A percentile compares a stretch with the other conserved stretches of the same genome.
phyloP scores from a whole-genome alignment of 2,329 filamentous ascomycete genomes.

The Sordariomycetes sp. region DNA sequence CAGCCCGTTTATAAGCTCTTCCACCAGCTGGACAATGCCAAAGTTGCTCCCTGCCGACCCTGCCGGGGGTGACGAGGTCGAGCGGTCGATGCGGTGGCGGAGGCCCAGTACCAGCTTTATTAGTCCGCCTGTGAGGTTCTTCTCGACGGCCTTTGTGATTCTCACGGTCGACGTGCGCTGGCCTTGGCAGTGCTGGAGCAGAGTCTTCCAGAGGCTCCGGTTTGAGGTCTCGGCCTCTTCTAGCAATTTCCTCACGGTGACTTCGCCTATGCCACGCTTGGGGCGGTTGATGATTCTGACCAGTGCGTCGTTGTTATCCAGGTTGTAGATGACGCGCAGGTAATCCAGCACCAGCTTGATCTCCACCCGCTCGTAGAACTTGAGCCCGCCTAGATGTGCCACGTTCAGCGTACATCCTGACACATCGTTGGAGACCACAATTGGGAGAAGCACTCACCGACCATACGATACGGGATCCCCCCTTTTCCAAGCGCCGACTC shows the following conservation, averaged over 20 bases:
- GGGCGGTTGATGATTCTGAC: slow-evolving; percentile 77
- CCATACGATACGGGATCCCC: slow-evolving; percentile 83
- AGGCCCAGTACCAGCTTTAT: slow-evolving; percentile 25
- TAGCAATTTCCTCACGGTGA: slow-evolving; percentile 59
- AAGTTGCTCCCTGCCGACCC: slow-evolving; percentile 6
- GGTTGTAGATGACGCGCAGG: slow-evolving; percentile 70
- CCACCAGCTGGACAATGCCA: slow-evolving; percentile 33
- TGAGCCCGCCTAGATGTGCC: slow-evolving; percentile 40
- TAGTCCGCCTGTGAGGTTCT: slow-evolving; percentile 36
- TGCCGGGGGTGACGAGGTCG: slow-evolving; percentile 11
- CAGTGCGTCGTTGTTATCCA: slow-evolving; percentile 76
- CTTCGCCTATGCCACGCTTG: slow-evolving; percentile 66
- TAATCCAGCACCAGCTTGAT: slow-evolving; percentile 84
- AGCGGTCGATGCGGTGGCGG: slow-evolving; percentile 14
- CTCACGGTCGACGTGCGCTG: slow-evolving; percentile 31
- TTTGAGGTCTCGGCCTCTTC: slow-evolving; percentile 62
- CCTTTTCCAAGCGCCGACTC: slow-evolving; percentile 69
- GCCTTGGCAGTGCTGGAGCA: slow-evolving; percentile 42
- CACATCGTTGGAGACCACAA: not conserved
- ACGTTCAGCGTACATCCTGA: not conserved
- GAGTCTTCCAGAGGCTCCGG: slow-evolving; percentile 62
- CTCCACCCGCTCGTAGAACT: slow-evolving; percentile 86
- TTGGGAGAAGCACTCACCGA: slow-evolving; percentile 34
- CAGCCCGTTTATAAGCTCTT: slow-evolving; percentile 48
- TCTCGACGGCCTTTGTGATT: slow-evolving; percentile 35